Percentiles rank a stretch among this genome's conserved stretches.
These are phyloP conservation scores for Saprolegnia diclina DNA, from an alignment of 352 stramenopile species.

Conservation along the genomic window DNA sequence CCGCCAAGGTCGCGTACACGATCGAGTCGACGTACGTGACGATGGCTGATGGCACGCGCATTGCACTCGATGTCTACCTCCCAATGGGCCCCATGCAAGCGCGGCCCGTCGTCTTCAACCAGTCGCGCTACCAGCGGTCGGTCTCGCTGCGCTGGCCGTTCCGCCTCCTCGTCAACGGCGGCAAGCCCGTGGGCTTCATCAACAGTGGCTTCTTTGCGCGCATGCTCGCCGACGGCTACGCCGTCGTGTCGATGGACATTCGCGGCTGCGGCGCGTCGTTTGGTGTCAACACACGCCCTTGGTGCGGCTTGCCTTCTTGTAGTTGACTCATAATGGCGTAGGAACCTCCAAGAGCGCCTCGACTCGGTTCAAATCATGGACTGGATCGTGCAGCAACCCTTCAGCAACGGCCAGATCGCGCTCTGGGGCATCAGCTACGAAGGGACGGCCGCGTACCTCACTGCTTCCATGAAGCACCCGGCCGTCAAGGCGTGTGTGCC, in stretches of 20 bases:
- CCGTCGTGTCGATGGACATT: conserved; percentile 33
- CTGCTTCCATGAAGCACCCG: conserved; percentile 10
- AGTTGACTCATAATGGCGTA: background rate
- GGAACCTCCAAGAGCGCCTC: background rate
- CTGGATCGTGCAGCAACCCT: conserved; percentile 31
- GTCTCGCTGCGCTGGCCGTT: conserved; percentile 31
- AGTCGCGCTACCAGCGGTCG: conserved; percentile 33
- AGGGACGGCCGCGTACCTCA: conserved; percentile 31
- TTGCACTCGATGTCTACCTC: conserved; percentile 34
- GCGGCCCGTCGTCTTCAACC: conserved; percentile 30
- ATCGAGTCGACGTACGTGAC: conserved; percentile 17
- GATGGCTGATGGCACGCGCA: conserved; percentile 9
- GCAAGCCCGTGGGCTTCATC: conserved; percentile 32
- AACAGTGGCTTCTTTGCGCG: conserved; percentile 31
- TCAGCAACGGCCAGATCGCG: conserved; percentile 31
- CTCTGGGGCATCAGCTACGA: conserved; percentile 36
- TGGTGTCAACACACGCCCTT: conserved; percentile 24
- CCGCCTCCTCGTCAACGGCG: conserved; percentile 29
- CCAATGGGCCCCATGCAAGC: conserved; percentile 12
- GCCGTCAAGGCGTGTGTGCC: conserved; percentile 18
- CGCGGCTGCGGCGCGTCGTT: conserved; percentile 33
- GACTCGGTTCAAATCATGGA: conserved; percentile 34
- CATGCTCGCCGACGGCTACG: conserved; percentile 31
- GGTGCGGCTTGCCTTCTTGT: background rate
- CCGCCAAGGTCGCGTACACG: background rate